Percentiles rank a stretch among this genome's conserved stretches.
Conservation (phyloP, 78 protist species). For the Corallochytrium limacisporum region DNA sequence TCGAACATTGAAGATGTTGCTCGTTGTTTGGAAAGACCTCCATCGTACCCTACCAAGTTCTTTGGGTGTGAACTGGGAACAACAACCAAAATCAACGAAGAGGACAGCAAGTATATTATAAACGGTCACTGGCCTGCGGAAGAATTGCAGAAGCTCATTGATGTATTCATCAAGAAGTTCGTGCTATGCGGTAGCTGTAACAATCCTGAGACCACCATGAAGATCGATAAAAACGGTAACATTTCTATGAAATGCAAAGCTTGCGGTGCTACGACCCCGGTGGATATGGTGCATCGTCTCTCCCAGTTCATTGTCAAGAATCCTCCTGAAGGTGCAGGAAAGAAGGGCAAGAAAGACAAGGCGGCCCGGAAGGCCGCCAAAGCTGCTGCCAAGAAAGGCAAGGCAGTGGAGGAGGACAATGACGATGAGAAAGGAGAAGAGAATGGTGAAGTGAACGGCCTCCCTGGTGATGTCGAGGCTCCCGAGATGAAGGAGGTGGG, state of each 20-base stretch:
- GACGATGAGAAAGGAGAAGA: not conserved
- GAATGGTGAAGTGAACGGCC: not conserved
- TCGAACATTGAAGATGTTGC: conserved; percentile 66
- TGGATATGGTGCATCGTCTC: conserved; percentile 32
- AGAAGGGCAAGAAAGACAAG: not conserved
- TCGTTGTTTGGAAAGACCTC: conserved; percentile 55
- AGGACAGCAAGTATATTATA: conserved; percentile 37
- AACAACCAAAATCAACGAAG: conserved; percentile 44
- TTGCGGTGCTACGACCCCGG: conserved; percentile 38
- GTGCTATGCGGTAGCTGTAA: conserved; percentile 70
- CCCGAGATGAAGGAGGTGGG: not conserved
- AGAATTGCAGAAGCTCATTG: conserved; percentile 40
- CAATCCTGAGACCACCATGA: conserved; percentile 62
- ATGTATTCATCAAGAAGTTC: conserved; percentile 63
- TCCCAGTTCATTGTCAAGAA: conserved; percentile 49
- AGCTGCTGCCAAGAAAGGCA: not conserved
- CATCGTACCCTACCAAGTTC: conserved; percentile 37
- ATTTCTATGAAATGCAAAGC: conserved; percentile 53
- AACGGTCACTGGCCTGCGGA: conserved; percentile 49
- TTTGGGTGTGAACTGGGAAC: conserved; percentile 81
- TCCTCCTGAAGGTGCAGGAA: conserved; percentile 37
- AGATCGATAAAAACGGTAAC: not conserved
- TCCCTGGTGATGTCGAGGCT: not conserved
- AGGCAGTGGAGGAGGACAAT: not conserved
- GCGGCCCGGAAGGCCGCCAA: not conserved